These are phyloP conservation scores for Theobroma cacao DNA, from an alignment of 345 rosid genomes.

Conservation along the genomic window DNA sequence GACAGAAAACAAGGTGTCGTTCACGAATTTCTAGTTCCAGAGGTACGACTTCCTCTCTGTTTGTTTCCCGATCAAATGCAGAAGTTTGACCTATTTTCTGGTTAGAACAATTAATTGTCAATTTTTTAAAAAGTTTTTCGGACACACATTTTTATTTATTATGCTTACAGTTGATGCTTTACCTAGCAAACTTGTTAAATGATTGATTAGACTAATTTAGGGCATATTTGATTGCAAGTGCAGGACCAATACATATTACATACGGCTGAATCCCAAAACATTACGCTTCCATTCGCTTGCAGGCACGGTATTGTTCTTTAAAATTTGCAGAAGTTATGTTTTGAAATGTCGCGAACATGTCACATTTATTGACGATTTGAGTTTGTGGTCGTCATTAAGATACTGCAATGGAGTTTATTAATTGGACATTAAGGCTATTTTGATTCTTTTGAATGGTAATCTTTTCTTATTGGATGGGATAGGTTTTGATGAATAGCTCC, in stretches of 20 bases:
- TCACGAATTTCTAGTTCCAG: slow-evolving; percentile 85
- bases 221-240: slow-evolving; percentile 27
- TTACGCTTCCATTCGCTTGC: slow-evolving; percentile 92
- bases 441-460: neutral
- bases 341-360: neutral
- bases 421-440: neutral
- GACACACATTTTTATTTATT: neutral
- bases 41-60: slow-evolving; percentile 39
- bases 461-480: neutral
- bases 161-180: neutral
- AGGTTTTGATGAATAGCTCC: neutral
- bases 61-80: slow-evolving; percentile 15
- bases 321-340: neutral
- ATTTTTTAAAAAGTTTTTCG: neutral
- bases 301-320: slow-evolving; percentile 77
- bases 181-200: neutral
- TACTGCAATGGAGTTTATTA: neutral
- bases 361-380: neutral
- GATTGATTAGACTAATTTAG: neutral
- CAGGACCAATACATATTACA: slow-evolving; percentile 96
- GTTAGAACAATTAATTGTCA: neutral
- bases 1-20: slow-evolving; percentile 80
- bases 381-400: neutral
- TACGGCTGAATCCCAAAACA: slow-evolving; percentile 83
- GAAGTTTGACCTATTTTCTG: neutral